Evolutionary conservation across 2,329 filamentous ascomycete species (phyloP), one percentile per base, ranked within the genome.

Genomic region (Clonostachys rosea): DNA sequence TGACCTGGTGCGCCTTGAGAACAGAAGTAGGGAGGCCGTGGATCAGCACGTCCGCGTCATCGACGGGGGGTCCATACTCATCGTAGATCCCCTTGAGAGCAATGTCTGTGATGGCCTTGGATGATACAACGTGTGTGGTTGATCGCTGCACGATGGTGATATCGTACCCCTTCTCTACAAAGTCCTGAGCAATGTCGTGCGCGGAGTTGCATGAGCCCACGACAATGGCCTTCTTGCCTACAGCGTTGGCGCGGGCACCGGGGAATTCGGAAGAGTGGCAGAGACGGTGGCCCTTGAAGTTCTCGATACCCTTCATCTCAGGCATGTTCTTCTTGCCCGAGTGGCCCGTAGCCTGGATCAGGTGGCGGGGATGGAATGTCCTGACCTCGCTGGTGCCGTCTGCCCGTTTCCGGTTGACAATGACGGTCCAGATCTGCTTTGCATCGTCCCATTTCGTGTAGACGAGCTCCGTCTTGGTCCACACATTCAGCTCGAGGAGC

Each of bases 81-180:
- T 61, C 61, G 56, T 75, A 79, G 2, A 80, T 51, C 0, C 73
- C 73, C 43, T 73, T 75, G 6, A 87, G 62, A 2, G 70, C 65
- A 18, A 84, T 73, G 0, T 80, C 69, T 3, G 71, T 66, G 6
- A 80, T 71, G 2, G 75, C 68, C 12, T 73, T 62, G 8, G 78
- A 80, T 0, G 80, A 78, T 0, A 87, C 69, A 4, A 89, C 82
- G 46, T 76, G 79, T 0, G 86, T 88, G 8, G 75, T 78, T 1
- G 78, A 81, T 5, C 86, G 76, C 62, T 89, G 86, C 0, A 89
- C 74, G 61, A 89, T 83, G 0, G 85, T 89, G 2, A 87, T 78
- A 4, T 79, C 69, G 51, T 83, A 83, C 0, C 85, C 86, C 44
- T 81, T 79, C 54, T 87, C 83, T 35, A 78, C 73, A 55, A 76